Percentiles rank a stretch among this genome's conserved stretches.
Conservation (phyloP, 2,329 filamentous ascomycete species). For the Karstenula rhodostoma region DNA sequence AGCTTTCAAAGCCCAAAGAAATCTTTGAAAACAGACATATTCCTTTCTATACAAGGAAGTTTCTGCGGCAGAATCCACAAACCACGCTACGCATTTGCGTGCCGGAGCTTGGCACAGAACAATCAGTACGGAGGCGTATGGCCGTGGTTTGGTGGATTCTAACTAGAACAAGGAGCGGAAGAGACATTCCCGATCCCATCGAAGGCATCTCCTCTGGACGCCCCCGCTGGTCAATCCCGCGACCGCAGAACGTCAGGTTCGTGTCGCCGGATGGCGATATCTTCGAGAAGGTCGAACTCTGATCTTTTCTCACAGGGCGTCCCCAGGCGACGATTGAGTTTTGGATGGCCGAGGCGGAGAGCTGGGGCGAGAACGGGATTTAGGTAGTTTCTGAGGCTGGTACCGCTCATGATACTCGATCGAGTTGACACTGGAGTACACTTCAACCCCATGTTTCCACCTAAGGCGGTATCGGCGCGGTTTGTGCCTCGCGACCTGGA, state of each 20-base stretch:
- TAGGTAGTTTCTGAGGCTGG: background rate
- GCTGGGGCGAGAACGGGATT: background rate
- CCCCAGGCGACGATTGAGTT: background rate
- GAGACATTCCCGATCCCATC: background rate
- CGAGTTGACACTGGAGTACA: background rate
- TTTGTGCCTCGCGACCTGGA: too few relatives aligned
- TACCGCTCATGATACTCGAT: background rate
- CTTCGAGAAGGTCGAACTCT: background rate
- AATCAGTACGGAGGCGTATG: background rate
- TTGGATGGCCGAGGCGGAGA: background rate
- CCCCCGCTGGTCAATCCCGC: too few relatives aligned
- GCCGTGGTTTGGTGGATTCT: too few relatives aligned
- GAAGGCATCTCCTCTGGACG: background rate
- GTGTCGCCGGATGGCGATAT: background rate
- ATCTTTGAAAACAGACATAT: background rate
- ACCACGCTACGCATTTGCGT: background rate
- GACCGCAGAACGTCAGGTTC: too few relatives aligned
- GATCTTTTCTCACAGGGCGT: background rate
- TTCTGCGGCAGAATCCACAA: background rate
- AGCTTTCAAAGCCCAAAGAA: background rate
- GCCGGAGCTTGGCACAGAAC: background rate
- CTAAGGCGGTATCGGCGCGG: too few relatives aligned
- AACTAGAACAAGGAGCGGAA: background rate
- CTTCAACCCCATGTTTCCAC: background rate
- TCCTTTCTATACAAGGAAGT: background rate